Percentiles rank a stretch among this genome's conserved stretches.
phyloP scores from a whole-genome alignment of 2,329 filamentous ascomycete genomes.

The Xylariaceae sp. region DNA sequence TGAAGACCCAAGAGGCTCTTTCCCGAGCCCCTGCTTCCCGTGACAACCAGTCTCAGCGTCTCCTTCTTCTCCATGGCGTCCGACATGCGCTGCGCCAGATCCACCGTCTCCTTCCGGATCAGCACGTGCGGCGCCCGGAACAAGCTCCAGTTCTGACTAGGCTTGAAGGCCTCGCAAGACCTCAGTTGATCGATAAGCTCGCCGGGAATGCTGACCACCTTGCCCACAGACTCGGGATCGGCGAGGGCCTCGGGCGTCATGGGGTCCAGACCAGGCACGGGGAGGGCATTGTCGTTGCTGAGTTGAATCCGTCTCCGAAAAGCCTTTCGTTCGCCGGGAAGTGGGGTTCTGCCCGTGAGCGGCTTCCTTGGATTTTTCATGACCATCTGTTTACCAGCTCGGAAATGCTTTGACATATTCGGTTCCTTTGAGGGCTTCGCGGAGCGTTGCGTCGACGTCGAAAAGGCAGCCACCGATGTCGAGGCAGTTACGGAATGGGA shows the following conservation, averaged over 20 bases:
- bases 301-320: constrained; percentile 84
- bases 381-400: constrained; percentile 38
- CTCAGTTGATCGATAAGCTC: constrained; percentile 72
- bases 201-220: constrained; percentile 64
- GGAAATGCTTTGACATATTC: constrained; percentile 17
- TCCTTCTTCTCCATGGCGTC: constrained; percentile 48
- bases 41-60: constrained; percentile 60
- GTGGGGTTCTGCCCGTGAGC: constrained; percentile 50
- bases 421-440: constrained; percentile 9
- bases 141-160: constrained; percentile 78
- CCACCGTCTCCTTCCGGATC: constrained; percentile 70
- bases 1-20: constrained; percentile 87
- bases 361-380: constrained; percentile 48
- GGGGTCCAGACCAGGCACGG: constrained; percentile 62
- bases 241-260: constrained; percentile 52
- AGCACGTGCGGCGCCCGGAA: constrained; percentile 79
- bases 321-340: constrained; percentile 77
- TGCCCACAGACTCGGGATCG: constrained; percentile 52
- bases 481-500: constrained; percentile 21
- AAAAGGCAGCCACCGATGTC: constrained; percentile 25
- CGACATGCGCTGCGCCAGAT: constrained; percentile 61
- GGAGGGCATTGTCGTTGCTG: constrained; percentile 87
- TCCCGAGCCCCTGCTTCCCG: constrained; percentile 68
- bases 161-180: constrained; percentile 84
- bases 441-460: constrained; percentile 21